Base-by-base conservation (phyloP, 805 yeast species). In the Lipomyces yamadae region DNA sequence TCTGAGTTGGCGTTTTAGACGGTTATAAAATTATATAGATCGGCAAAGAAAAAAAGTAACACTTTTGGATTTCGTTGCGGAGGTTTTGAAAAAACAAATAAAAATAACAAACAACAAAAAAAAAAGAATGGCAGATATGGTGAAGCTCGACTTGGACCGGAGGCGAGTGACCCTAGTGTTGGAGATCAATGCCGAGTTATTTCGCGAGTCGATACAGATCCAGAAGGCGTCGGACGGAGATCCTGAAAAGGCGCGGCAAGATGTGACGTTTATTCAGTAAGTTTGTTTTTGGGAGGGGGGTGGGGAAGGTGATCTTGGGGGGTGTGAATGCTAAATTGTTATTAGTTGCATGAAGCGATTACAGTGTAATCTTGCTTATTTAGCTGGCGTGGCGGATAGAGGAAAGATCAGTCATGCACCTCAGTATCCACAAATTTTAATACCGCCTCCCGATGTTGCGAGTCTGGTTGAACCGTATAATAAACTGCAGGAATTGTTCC, bases 331-430 rank as follows among this genome's bases (percentile, higher is more conserved):
- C 3, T 13, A 10, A 15, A n/a, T 4, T 60, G 30, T 37, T 8
- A 39, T 32, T 32, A 67, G 71, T 42, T 73, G 79, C 57, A 70
- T 79, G 75, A 72, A 70, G 50, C 73, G 81, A 3, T 59, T 79
- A 10, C 80, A 79, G 56, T 67, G 75, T 56, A 79, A 79, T 62
- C 66, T 79, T 52, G 72, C 76, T 24, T 78, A 77, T 62, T 73
- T 79, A 64, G 77, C 77, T 8, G 68, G 77, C 24, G 61, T 74
- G 37, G 74, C 73, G 7, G 79, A 77, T 58, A 65, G 69, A 34
- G 64, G 71, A 15, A 73, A 72, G 61, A 48, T 64, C 42, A 35
- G 66, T 29, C 70, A 66, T 4, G 65, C 67, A 11, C 67, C 66
- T 39, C 67, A 63, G 34, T 73, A 70, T 61, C 80, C 80, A 5